Evolutionary conservation across 495 filamentous ascomycete species (phyloP).

Genomic region (Penicillium chermesinum): DNA sequence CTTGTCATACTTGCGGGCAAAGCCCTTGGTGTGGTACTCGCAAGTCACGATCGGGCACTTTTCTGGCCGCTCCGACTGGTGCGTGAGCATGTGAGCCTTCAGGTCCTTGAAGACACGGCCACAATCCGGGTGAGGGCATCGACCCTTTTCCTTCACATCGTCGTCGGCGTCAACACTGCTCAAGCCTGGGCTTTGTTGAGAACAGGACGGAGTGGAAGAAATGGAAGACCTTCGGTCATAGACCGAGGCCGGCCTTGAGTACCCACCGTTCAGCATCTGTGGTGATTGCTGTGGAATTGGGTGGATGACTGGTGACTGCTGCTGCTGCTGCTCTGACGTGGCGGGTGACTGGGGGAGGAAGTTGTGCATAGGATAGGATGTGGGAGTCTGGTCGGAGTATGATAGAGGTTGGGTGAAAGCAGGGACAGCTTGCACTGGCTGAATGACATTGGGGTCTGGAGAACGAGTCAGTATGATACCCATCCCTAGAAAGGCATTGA

Average conservation of each 20-base stretch:
- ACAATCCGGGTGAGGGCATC: slow-evolving; percentile 80
- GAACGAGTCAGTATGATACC: slow-evolving; percentile 3
- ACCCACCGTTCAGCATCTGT: slow-evolving; percentile 27
- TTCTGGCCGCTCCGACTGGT: slow-evolving; percentile 87
- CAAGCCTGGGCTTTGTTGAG: slow-evolving; percentile 49
- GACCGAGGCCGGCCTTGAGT: slow-evolving; percentile 34
- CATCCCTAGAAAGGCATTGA: too few relatives aligned
- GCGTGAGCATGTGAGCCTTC: slow-evolving; percentile 94
- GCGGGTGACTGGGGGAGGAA: slow-evolving; percentile 34
- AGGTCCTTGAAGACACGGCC: slow-evolving; percentile 90
- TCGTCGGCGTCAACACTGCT: slow-evolving; percentile 54
- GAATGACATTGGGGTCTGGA: slow-evolving; percentile 58
- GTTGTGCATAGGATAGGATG: slow-evolving; percentile 20
- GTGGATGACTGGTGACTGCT: slow-evolving; percentile 24
- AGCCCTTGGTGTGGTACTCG: slow-evolving; percentile 93
- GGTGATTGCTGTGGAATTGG: slow-evolving; percentile 32
- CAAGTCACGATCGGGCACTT: slow-evolving; percentile 95
- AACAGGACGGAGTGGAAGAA: slow-evolving; percentile 53
- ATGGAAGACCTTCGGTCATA: slow-evolving; percentile 49
- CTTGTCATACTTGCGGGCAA: slow-evolving; percentile 97
- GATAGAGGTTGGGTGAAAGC: slow-evolving; percentile 31
- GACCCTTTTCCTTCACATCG: slow-evolving; percentile 58
- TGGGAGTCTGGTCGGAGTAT: slow-evolving; percentile 27
- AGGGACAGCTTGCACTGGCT: slow-evolving; percentile 33
- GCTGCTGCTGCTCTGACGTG: slow-evolving; percentile 25